A percentile compares a stretch with the other conserved stretches of the same genome.
Evolutionary conservation across 345 rosid genomes (phyloP).

Genomic region (Citrus mangshanensis): DNA sequence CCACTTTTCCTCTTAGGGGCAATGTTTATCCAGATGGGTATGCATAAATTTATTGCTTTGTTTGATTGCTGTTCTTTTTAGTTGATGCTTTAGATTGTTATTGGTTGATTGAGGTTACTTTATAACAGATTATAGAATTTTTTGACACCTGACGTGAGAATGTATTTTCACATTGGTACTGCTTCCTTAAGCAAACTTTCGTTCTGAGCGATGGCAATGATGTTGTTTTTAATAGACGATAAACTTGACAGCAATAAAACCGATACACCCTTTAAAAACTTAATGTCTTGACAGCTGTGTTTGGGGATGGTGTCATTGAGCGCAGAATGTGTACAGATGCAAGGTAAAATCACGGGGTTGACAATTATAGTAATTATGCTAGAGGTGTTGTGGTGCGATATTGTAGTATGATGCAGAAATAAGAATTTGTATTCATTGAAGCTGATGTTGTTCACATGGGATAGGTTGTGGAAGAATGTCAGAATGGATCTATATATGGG

Average conservation of each 20-base stretch:
- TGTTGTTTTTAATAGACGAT: background rate
- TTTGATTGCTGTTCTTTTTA: background rate
- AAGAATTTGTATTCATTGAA: conserved; percentile 2
- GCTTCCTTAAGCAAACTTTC: background rate
- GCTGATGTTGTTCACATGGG: background rate
- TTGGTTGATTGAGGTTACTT: background rate
- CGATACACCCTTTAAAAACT: background rate
- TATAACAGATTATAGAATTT: background rate
- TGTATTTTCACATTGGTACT: background rate
- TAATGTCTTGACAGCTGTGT: background rate
- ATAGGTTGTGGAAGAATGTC: background rate
- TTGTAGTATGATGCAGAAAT: background rate
- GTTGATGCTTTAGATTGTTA: background rate
- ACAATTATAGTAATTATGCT: background rate
- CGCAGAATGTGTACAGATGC: background rate
- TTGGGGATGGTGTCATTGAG: background rate
- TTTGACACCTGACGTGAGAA: background rate
- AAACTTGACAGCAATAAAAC: background rate
- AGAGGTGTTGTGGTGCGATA: background rate
- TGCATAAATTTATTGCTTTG: conserved; percentile 17
- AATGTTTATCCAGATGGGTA: conserved; percentile 91
- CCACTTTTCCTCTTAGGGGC: conserved; percentile 67
- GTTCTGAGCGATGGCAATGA: background rate
- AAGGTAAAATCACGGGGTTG: background rate
- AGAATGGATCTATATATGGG: background rate